These are phyloP conservation scores for Lunasporangiospora selenospora DNA, from an alignment of 192 early-diverging fungal genomes.

Conservation along the genomic window DNA sequence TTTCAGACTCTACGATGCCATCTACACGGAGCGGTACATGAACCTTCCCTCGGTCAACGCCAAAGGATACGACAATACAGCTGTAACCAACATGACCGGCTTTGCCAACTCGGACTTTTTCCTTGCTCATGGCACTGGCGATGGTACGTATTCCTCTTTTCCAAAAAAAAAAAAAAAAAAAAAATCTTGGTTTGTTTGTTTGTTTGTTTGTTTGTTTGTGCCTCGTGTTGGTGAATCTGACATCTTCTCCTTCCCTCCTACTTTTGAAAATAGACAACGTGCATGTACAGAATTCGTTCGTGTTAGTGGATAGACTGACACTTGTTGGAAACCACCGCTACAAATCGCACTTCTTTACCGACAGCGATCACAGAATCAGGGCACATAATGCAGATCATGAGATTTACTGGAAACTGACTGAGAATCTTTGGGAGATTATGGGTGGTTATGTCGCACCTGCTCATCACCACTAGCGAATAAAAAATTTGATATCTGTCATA, in stretches of 20 bases:
- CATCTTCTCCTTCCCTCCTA: background rate
- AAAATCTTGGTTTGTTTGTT: too few species aligned
- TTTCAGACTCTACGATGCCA: slow-evolving; percentile 77
- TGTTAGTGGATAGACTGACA: slow-evolving; percentile 80
- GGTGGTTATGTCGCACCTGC: slow-evolving; percentile 34
- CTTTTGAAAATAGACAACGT: slow-evolving; percentile 57
- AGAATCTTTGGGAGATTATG: slow-evolving; percentile 37
- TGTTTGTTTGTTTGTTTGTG: too few species aligned
- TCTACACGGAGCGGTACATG: slow-evolving; percentile 99
- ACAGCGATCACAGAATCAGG: slow-evolving; percentile 89
- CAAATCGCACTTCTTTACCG: slow-evolving; percentile 88
- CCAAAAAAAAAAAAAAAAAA: too few species aligned
- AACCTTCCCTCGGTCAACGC: slow-evolving; percentile 81
- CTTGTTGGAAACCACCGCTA: slow-evolving; percentile 75
- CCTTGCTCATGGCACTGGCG: slow-evolving; percentile 90
- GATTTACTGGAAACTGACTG: slow-evolving; percentile 32
- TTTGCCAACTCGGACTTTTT: slow-evolving; percentile 83
- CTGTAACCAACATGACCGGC: slow-evolving; percentile 80
- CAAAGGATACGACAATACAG: slow-evolving; percentile 78
- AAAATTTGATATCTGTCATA: too few species aligned
- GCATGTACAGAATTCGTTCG: slow-evolving; percentile 91
- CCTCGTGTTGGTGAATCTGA: too few species aligned
- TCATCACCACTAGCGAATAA: slow-evolving; percentile 28
- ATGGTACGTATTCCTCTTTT: slow-evolving; percentile 58
- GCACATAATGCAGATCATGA: slow-evolving; percentile 78